Percentiles rank a stretch among this genome's conserved stretches.
phyloP scores from a whole-genome alignment of 108 stramenopile species.

The Pseudonitzschia pungens region DNA sequence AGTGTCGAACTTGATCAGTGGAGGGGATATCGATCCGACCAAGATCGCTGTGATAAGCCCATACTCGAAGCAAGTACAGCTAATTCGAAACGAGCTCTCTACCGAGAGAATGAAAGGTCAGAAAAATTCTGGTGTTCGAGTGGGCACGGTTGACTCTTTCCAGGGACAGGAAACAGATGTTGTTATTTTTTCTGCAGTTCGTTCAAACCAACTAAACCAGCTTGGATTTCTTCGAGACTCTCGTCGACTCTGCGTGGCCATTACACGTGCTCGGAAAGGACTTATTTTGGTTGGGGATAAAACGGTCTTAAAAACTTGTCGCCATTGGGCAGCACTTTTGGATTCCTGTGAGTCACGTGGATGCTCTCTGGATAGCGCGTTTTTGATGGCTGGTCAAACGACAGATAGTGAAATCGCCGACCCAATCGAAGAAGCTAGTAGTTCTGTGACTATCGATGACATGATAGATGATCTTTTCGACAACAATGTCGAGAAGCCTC shows the following conservation, averaged over 20 bases:
- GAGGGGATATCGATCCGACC: constrained; percentile 37
- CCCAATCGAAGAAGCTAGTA: not conserved
- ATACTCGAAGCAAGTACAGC: constrained; percentile 61
- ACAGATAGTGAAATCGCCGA: not conserved
- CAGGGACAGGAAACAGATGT: constrained; percentile 80
- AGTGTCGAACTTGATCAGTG: constrained; percentile 38
- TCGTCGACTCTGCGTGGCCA: constrained; percentile 81
- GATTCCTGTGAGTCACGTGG: constrained; percentile 33
- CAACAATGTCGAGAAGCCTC: constrained; percentile 34
- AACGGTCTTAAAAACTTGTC: constrained; percentile 44
- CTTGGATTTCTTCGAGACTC: constrained; percentile 83
- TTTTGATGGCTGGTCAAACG: not conserved
- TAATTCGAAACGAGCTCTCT: constrained; percentile 28
- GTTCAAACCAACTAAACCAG: constrained; percentile 53
- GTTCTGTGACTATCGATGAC: constrained; percentile 39
- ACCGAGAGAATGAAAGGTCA: not conserved
- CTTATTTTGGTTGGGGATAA: constrained; percentile 57
- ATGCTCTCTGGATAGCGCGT: not conserved
- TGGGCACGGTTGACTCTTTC: constrained; percentile 77
- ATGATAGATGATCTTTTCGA: constrained; percentile 55
- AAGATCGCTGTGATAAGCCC: constrained; percentile 62
- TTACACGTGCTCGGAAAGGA: constrained; percentile 79
- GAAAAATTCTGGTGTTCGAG: constrained; percentile 13
- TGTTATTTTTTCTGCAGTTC: constrained; percentile 61
- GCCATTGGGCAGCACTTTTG: constrained; percentile 61